These are phyloP conservation scores for Ulota crispa DNA, from an alignment of 225 moss, liverwort and hornwort species.

Conservation along the genomic window DNA sequence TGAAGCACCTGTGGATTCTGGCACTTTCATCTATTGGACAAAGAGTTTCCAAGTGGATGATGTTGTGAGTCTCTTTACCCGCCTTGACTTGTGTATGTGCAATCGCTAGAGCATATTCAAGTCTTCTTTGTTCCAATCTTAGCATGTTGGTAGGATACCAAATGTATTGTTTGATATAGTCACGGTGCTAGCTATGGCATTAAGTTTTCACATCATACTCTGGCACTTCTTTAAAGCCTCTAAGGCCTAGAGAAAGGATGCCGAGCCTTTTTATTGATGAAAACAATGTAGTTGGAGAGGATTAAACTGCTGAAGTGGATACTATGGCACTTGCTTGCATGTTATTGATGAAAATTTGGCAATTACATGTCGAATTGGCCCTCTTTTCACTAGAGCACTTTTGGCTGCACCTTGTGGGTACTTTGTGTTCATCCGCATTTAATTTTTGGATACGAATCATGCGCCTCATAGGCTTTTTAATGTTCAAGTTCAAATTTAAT, in stretches of 20 bases:
- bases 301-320: too few species aligned
- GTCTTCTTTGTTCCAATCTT: neutral
- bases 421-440: too few species aligned
- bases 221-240: too few species aligned
- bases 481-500: too few species aligned
- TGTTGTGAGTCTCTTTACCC: conserved; percentile 39
- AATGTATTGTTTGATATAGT: neutral
- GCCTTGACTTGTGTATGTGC: neutral
- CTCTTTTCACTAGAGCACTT: neutral
- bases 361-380: neutral
- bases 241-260: too few species aligned
- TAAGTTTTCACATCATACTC: neutral
- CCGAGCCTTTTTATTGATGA: too few species aligned
- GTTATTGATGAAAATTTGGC: neutral
- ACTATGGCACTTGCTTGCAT: neutral
- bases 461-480: too few species aligned
- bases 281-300: too few species aligned
- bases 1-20: conserved; percentile 73
- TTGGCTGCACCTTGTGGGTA: too few species aligned
- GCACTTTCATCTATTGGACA: conserved; percentile 76
- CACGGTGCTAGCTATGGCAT: neutral
- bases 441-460: too few species aligned
- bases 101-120: neutral
- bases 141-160: neutral
- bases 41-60: conserved; percentile 86